Evolutionary conservation across 2,329 filamentous ascomycete genomes (phyloP), one percentile per base, ranked within the genome.

Genomic region (Colletotrichum destructivum): DNA sequence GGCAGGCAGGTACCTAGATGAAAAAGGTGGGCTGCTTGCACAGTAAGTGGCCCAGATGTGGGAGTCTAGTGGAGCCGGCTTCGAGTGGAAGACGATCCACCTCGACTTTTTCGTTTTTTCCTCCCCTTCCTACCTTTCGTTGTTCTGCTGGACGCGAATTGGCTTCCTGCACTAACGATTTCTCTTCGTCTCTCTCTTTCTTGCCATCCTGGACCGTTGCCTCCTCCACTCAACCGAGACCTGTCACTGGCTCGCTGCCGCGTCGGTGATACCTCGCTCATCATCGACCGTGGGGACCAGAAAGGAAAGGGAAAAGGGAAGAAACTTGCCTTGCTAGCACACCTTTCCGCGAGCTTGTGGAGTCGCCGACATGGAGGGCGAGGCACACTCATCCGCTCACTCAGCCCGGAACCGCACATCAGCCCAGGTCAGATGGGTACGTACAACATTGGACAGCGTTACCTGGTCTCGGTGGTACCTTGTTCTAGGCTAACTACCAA

Each of bases 231-330:
- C 40, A 35, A 47, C 54, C 38, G 54, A 64, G 31, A 40, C 55
- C 31, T 63, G 18, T 55, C 59, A 72, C 47, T 72, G 69, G 69
- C 47, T 69, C 59, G 65, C 69, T 69, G 60, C 38, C 18, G 31
- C 60, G 55, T 69, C 69, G 69, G 69, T 55, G 69, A 72, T 72
- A 72, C 69, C 59, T 71, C 69, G 69, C 68, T 68, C 69, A 71
- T 62, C 69, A 60, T 38, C 47, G 21, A 44, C 31, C 56, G 44
- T 72, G 54, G 60, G 46, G 59, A 71, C 63, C 56, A 61, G 26
- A 23, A 51, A 51, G 38, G 18, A 51, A 51, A 21, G 18, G 21
- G 55, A n/a, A 44, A 44, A 59, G 31, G 44, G 44, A 59, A 42
- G 38, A 16, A 15, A 42, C 38, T 21, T 44, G 55, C 55, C 44